phyloP scores from a whole-genome alignment of 2,329 filamentous ascomycete genomes.

The Cryphonectria nitschkei region DNA sequence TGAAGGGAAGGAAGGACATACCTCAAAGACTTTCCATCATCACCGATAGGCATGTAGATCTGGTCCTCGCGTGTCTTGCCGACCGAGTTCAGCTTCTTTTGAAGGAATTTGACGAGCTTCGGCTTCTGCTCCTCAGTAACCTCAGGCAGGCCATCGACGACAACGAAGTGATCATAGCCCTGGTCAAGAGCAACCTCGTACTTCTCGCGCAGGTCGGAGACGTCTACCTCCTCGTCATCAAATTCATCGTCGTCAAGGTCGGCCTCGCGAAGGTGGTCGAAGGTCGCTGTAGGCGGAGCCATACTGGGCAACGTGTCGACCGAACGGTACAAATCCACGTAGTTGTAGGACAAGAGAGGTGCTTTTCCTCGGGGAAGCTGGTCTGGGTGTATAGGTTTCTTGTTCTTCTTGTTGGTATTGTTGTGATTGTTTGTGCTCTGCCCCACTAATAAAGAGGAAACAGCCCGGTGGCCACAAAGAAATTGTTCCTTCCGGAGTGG shows the following conservation, averaged over 20 bases:
- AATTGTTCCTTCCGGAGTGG: slow-evolving; percentile 2
- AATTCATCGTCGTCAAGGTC: slow-evolving; percentile 84
- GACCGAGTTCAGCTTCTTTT: slow-evolving; percentile 87
- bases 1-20: slow-evolving; percentile 48
- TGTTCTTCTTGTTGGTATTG: slow-evolving; percentile 7
- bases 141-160: slow-evolving; percentile 89
- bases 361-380: slow-evolving; percentile 11
- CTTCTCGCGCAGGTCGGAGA: slow-evolving; percentile 90
- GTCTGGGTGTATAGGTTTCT: background rate
- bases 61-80: slow-evolving; percentile 85
- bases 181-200: slow-evolving; percentile 96
- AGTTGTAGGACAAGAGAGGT: background rate
- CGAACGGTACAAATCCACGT: slow-evolving; percentile 19
- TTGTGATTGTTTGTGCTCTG: slow-evolving; percentile 22
- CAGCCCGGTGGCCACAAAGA: slow-evolving; percentile 18
- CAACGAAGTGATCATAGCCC: slow-evolving; percentile 94
- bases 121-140: slow-evolving; percentile 89
- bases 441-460: slow-evolving; percentile 16
- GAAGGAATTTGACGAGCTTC: slow-evolving; percentile 93
- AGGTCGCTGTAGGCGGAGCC: slow-evolving; percentile 71
- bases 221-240: slow-evolving; percentile 92
- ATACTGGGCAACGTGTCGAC: slow-evolving; percentile 60
- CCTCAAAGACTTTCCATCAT: slow-evolving; percentile 84
- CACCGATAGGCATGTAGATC: slow-evolving; percentile 91
- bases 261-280: slow-evolving; percentile 89